Evolutionary conservation across 2,329 filamentous ascomycete species (phyloP).

Genomic region (Podosphaera leucotricha): DNA sequence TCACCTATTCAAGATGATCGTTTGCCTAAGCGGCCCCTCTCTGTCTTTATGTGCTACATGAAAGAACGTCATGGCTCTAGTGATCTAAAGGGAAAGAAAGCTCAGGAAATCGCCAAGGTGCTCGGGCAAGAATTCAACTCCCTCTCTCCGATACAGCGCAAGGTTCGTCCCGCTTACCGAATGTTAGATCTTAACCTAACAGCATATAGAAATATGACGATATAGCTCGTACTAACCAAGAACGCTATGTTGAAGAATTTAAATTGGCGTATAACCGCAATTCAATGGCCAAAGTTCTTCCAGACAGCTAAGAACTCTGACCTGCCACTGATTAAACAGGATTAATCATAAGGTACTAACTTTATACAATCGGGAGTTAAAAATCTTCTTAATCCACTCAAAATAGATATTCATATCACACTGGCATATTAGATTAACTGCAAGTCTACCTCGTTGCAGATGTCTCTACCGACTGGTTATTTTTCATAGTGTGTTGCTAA

Average conservation of each 20-base stretch:
- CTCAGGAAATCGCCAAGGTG: constrained; percentile 19
- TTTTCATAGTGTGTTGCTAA: no score
- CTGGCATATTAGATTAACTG: no score
- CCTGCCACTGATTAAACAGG: no score
- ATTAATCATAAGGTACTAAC: no score
- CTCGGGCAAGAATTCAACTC: constrained; percentile 24
- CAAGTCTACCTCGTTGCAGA: no score
- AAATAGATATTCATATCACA: no score
- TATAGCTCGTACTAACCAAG: constrained; percentile 7
- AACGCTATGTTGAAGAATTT: constrained; percentile 14
- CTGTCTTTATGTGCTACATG: constrained; percentile 21
- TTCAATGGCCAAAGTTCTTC: background rate
- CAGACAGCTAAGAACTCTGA: no score
- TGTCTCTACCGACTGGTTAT: no score
- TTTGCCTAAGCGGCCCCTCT: constrained; percentile 20
- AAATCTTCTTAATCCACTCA: no score
- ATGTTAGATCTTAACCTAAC: background rate
- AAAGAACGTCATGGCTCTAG: constrained; percentile 21
- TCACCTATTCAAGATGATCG: constrained; percentile 24
- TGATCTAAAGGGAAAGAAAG: constrained; percentile 24
- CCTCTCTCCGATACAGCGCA: constrained; percentile 22
- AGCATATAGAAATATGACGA: constrained; percentile 13
- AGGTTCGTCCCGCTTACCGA: constrained; percentile 12
- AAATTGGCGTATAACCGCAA: constrained; percentile 12
- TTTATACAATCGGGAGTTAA: no score